Evolutionary conservation across 352 stramenopile species (phyloP).

Genomic region (Nothophytophthora sp.): DNA sequence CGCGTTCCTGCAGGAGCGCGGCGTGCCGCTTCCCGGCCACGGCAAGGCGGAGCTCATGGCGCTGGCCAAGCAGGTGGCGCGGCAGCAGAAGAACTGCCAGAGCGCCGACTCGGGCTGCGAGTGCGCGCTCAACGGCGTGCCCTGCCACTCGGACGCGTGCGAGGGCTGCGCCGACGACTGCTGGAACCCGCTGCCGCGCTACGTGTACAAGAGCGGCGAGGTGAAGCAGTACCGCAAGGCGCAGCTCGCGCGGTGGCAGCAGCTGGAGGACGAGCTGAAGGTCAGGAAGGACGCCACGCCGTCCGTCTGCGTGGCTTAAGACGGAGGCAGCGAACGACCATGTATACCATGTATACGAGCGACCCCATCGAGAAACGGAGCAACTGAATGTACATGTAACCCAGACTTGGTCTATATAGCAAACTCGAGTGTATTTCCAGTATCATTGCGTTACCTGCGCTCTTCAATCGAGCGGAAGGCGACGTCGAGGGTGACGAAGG

Average conservation of each 20-base stretch:
- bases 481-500: slow-evolving; percentile 15
- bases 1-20: slow-evolving; percentile 59
- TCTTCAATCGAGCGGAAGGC: slow-evolving; percentile 23
- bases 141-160: slow-evolving; percentile 77
- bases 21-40: slow-evolving; percentile 43
- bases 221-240: slow-evolving; percentile 75
- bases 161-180: slow-evolving; percentile 73
- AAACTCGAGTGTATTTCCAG: slow-evolving; percentile 24
- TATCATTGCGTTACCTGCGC: slow-evolving; percentile 3
- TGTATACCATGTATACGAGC: slow-evolving; percentile 9
- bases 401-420: slow-evolving; percentile 17
- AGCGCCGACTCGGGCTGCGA: slow-evolving; percentile 63
- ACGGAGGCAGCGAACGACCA: neutral
- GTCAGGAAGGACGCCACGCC: slow-evolving; percentile 16
- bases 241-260: slow-evolving; percentile 64
- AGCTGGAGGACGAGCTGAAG: slow-evolving; percentile 18
- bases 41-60: slow-evolving; percentile 73
- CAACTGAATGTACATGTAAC: slow-evolving; percentile 1
- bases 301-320: slow-evolving; percentile 36
- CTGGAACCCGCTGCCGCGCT: slow-evolving; percentile 69
- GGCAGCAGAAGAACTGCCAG: slow-evolving; percentile 74
- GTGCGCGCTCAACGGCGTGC: slow-evolving; percentile 71
- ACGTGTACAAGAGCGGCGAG: slow-evolving; percentile 72
- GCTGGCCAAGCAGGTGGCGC: slow-evolving; percentile 60
- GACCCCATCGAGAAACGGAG: slow-evolving; percentile 7